phyloP scores from a whole-genome alignment of 345 rosid species.

The Populus nigra region DNA sequence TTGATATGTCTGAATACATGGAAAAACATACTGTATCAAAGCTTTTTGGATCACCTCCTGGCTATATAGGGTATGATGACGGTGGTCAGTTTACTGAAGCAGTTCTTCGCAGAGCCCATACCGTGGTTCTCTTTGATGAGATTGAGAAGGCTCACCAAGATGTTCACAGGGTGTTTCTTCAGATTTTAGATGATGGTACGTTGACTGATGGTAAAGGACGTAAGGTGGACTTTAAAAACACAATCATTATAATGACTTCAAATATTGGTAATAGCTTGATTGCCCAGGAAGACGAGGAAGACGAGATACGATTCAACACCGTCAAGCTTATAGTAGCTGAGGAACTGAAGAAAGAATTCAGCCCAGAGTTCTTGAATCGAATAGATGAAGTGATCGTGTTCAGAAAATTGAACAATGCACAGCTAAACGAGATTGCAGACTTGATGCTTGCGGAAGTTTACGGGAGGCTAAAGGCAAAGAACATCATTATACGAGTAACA shows the following conservation, averaged over 20 bases:
- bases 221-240: slow-evolving; percentile 94
- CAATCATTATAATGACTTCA: slow-evolving; percentile 93
- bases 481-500: slow-evolving; percentile 48
- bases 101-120: slow-evolving; percentile 84
- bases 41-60: slow-evolving; percentile 96
- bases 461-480: slow-evolving; percentile 44
- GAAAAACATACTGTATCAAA: slow-evolving; percentile 92
- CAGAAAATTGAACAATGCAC: slow-evolving; percentile 43
- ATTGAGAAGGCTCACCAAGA: slow-evolving; percentile 96
- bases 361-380: slow-evolving; percentile 64
- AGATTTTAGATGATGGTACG: slow-evolving; percentile 94
- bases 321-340: slow-evolving; percentile 20
- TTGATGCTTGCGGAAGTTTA: slow-evolving; percentile 47
- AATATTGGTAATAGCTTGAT: slow-evolving; percentile 94
- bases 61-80: slow-evolving; percentile 93
- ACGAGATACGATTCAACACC: slow-evolving; percentile 21
- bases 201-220: slow-evolving; percentile 95
- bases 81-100: slow-evolving; percentile 97
- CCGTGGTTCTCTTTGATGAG: slow-evolving; percentile 91
- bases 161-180: slow-evolving; percentile 98
- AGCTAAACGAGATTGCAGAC: slow-evolving; percentile 51
- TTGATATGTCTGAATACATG: slow-evolving; percentile 99
- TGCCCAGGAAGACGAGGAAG: slow-evolving; percentile 42
- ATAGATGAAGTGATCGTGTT: slow-evolving; percentile 63
- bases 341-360: slow-evolving; percentile 45